These are phyloP conservation scores for Dalbergia oliveri DNA, from an alignment of 306 rosid genomes.

Conservation along the genomic window DNA sequence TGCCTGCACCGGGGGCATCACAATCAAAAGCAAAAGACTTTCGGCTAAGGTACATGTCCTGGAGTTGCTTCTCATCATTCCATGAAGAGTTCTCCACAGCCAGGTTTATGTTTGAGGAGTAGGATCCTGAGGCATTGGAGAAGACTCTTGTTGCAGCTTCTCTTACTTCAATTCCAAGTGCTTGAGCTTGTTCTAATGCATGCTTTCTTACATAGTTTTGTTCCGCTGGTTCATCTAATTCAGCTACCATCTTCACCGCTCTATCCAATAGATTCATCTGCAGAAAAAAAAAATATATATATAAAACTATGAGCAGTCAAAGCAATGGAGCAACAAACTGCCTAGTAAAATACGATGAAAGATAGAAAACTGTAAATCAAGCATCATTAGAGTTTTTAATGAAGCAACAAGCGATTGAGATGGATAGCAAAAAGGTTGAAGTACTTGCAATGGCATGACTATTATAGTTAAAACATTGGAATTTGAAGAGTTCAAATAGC, in stretches of 20 bases:
- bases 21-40: slow-evolving; percentile 92
- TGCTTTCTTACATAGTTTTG: slow-evolving; percentile 89
- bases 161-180: slow-evolving; percentile 84
- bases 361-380: too few relatives aligned
- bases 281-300: background rate
- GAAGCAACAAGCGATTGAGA: too few relatives aligned
- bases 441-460: slow-evolving; percentile 5
- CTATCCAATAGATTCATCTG: slow-evolving; percentile 98
- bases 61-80: slow-evolving; percentile 99
- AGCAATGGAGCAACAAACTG: slow-evolving; percentile 8
- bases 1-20: slow-evolving; percentile 96
- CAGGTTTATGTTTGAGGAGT: slow-evolving; percentile 94
- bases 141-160: slow-evolving; percentile 97
- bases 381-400: too few relatives aligned
- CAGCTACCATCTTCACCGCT: slow-evolving; percentile 98
- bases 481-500: slow-evolving; percentile 5
- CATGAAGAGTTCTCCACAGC: slow-evolving; percentile 98
- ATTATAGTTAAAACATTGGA: background rate
- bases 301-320: slow-evolving; percentile 37
- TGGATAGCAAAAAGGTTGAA: slow-evolving; percentile 6
- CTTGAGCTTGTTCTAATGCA: slow-evolving; percentile 86
- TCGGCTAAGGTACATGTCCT: slow-evolving; percentile 97
- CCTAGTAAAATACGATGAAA: too few relatives aligned
- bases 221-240: slow-evolving; percentile 88
- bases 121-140: slow-evolving; percentile 98